Evolutionary conservation across 2,329 filamentous ascomycete species (phyloP), one percentile per base, ranked within the genome.

Genomic region (Aureobasidium sp.): DNA sequence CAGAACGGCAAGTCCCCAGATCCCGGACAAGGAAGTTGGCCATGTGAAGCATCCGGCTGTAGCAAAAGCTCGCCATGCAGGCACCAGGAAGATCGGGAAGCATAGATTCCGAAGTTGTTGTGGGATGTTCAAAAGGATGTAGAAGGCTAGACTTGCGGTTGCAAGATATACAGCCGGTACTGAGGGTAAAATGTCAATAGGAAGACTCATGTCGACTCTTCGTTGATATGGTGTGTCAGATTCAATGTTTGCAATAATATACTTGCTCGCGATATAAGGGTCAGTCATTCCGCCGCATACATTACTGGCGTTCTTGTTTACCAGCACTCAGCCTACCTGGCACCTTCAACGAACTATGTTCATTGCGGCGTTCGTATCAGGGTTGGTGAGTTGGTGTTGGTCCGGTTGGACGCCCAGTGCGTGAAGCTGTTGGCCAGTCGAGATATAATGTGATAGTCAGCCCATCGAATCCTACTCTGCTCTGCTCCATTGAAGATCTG

Each of bases 321-420:
- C 6, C 10, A 29, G 42, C 10, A 29, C 25, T 29, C 21, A 5
- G 5, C 25, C 42, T 45, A 45, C 42, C 25, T 45, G 21, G 25
- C n/a, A 8, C 13, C 16, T n/a, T 25, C n/a, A 21, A 21, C 3
- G 3, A 9, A 5, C 21, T 2, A 32, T 10, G n/a, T n/a, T 9
- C 21, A 21, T 21, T 1, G 21, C 21, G 21, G 21, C 21, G 21
- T 3, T 50, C 29, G 3, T 2, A 6, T 21, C 5, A 10, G 10
- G 27, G 50, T 54, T 54, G 50, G 50, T 42, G 50, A 54, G 25
- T 54, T 54, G 37, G 36, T 54, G 36, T 54, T 54, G 50, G 50
- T 54, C 9, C 11, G 34, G 27, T 4, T 4, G 44, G 14, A 3
- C 16, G 10, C 16, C 30, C 5, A 5, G 16, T 34, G 16, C 16